phyloP scores from a whole-genome alignment of 2,329 filamentous ascomycete genomes.

The Aspergillus transmontanensis region DNA sequence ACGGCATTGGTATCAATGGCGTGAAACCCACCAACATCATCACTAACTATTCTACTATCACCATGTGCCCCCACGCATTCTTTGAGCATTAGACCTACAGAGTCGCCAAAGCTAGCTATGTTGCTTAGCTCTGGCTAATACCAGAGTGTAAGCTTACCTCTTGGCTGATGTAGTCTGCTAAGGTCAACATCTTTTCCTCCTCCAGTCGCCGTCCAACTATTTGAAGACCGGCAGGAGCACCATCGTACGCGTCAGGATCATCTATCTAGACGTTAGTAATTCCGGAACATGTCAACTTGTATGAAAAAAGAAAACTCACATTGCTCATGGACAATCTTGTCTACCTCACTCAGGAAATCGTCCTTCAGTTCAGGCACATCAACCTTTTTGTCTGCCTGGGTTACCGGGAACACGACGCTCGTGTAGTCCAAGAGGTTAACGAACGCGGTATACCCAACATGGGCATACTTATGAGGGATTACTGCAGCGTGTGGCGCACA shows the following conservation, averaged over 20 bases:
- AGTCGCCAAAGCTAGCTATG: background rate
- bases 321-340: conserved; percentile 48
- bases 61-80: background rate
- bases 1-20: background rate
- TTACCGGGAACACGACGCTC: conserved; percentile 58
- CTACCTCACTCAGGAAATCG: conserved; percentile 45
- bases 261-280: conserved; percentile 34
- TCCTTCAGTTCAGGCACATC: conserved; percentile 47
- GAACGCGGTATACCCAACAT: conserved; percentile 49
- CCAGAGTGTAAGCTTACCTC: conserved; percentile 1
- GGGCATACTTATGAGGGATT: conserved; percentile 46
- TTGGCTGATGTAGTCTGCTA: conserved; percentile 45
- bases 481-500: conserved; percentile 46
- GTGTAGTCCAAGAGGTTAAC: conserved; percentile 63
- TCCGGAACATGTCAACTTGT: background rate
- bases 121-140: background rate
- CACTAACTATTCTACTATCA: background rate
- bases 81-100: background rate
- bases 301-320: conserved; percentile 45
- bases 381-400: conserved; percentile 53
- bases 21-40: background rate
- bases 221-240: conserved; percentile 52
- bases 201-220: conserved; percentile 53
- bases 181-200: conserved; percentile 54
- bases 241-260: conserved; percentile 52